A percentile compares a stretch with the other conserved stretches of the same genome.
These are phyloP conservation scores for Candida nemodendra DNA, from an alignment of 805 yeast species.

Conservation along the genomic window DNA sequence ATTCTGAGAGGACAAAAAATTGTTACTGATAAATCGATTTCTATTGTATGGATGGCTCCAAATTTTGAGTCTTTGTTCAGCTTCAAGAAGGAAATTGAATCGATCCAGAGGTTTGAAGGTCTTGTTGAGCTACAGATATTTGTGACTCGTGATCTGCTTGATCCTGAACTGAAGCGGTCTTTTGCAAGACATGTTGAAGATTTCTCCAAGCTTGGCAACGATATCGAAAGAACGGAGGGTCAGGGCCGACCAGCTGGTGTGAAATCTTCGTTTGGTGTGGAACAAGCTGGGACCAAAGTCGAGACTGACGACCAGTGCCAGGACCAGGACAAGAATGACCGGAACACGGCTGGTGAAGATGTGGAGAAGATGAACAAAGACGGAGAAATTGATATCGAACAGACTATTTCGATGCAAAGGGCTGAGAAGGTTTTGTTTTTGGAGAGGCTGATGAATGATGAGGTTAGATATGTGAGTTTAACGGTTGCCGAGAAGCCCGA, in stretches of 20 bases:
- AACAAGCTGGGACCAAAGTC: not conserved
- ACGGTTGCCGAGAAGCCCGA: constrained; percentile 28
- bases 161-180: constrained; percentile 15
- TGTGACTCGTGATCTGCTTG: constrained; percentile 26
- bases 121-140: constrained; percentile 29
- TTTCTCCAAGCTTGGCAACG: not conserved
- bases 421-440: constrained; percentile 16
- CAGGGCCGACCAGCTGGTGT: no score
- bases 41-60: constrained; percentile 32
- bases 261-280: not conserved
- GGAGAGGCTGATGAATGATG: constrained; percentile 16
- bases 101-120: constrained; percentile 23
- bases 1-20: constrained; percentile 23
- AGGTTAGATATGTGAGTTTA: constrained; percentile 21
- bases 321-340: no score
- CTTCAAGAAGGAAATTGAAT: constrained; percentile 30
- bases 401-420: constrained; percentile 7
- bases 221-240: no score
- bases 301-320: not conserved
- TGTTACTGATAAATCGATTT: constrained; percentile 21
- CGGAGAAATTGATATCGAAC: not conserved
- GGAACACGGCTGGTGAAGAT: not conserved
- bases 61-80: constrained; percentile 31
- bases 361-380: not conserved
- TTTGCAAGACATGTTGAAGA: not conserved